These are phyloP conservation scores for Neurospora sp. DNA, from an alignment of 495 filamentous ascomycete genomes.

Conservation along the genomic window DNA sequence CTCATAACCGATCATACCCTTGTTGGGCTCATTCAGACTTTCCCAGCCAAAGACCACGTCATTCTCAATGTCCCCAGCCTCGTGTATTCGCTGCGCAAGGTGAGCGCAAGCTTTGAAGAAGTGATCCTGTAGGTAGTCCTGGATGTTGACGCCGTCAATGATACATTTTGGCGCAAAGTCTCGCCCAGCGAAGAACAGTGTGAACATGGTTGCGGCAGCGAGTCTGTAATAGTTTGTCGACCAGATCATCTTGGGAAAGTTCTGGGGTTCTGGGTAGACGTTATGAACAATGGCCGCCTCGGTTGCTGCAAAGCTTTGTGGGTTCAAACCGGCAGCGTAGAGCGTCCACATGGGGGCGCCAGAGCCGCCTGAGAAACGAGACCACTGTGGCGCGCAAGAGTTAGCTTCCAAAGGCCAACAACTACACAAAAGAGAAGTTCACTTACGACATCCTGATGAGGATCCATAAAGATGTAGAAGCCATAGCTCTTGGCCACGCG, in stretches of 20 bases:
- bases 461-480: conserved; percentile 96
- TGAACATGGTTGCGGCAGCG: conserved; percentile 84
- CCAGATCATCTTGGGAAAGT: conserved; percentile 99
- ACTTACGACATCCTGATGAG: conserved; percentile 89
- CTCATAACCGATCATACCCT: conserved; percentile 76
- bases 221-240: conserved; percentile 90
- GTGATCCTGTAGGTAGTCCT: conserved; percentile 87
- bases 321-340: conserved; percentile 87
- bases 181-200: conserved; percentile 83
- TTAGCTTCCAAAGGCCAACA: background rate
- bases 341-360: conserved; percentile 97
- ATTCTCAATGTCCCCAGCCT: conserved; percentile 81
- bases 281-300: conserved; percentile 94
- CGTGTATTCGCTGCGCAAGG: conserved; percentile 73
- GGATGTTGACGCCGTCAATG: conserved; percentile 89
- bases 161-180: conserved; percentile 95
- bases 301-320: conserved; percentile 69
- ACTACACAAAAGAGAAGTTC: background rate
- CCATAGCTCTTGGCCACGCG: conserved; percentile 78
- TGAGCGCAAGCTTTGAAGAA: conserved; percentile 71
- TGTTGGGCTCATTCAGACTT: conserved; percentile 86
- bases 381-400: conserved; percentile 52
- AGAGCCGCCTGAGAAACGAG: conserved; percentile 83
- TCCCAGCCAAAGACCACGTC: conserved; percentile 93
- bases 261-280: conserved; percentile 73